Evolutionary conservation across 805 yeast genomes (phyloP).

Genomic region (Candida railenensis): DNA sequence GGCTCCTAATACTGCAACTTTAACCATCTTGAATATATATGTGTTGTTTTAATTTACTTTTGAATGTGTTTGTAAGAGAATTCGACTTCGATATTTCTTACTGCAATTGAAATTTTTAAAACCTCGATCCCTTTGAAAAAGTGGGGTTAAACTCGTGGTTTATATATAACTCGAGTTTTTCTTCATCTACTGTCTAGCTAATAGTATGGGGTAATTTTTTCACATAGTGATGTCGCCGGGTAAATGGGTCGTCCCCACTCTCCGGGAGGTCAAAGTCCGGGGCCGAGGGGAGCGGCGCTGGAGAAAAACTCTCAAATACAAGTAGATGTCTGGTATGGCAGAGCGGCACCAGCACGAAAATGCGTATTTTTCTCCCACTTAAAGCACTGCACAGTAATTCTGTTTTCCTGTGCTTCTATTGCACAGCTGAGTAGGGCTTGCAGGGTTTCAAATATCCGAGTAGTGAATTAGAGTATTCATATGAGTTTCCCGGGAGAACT

Average conservation of each 20-base stretch:
- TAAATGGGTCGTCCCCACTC: neutral
- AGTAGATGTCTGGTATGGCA: too few species aligned
- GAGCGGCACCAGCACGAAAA: too few species aligned
- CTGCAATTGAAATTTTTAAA: neutral
- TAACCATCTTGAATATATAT: conserved; percentile 45
- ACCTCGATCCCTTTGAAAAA: neutral
- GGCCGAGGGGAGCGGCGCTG: neutral
- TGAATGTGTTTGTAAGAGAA: neutral
- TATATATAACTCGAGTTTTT: neutral
- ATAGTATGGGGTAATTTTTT: neutral
- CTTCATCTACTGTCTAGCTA: neutral
- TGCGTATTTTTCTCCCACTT: neutral
- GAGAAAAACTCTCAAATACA: neutral
- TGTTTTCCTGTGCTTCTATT: neutral
- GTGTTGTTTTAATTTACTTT: neutral
- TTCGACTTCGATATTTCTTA: neutral
- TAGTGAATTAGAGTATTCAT: too few species aligned
- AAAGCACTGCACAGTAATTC: neutral
- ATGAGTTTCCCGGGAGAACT: neutral
- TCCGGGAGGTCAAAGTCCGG: neutral
- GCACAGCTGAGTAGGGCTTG: neutral
- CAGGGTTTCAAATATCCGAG: too few species aligned
- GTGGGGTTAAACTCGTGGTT: neutral
- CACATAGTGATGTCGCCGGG: neutral
- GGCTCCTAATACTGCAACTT: conserved; percentile 87